Percentiles rank a stretch among this genome's conserved stretches.
Conservation (phyloP, 257 asterid genomes). For the Solanum clarkiae region DNA sequence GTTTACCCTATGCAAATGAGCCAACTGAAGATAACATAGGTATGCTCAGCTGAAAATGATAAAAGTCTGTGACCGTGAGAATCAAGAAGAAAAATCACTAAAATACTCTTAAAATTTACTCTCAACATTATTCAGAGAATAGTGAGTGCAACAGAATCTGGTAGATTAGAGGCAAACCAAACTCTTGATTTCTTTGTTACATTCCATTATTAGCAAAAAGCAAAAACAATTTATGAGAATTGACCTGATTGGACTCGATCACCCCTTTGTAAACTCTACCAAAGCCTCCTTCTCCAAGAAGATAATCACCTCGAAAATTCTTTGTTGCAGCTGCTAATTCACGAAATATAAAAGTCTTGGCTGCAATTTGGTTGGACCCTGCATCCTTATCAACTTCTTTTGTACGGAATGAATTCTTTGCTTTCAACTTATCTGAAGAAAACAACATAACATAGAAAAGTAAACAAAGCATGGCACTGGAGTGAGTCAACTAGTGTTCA, state of each 20-base stretch:
- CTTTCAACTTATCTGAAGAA: conserved; percentile 29
- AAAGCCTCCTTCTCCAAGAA: conserved; percentile 91
- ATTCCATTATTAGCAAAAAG: not conserved
- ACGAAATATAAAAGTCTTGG: conserved; percentile 66
- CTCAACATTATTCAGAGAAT: not conserved
- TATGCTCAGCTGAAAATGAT: not conserved
- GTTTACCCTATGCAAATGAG: not conserved
- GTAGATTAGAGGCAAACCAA: not conserved
- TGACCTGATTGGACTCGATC: conserved; percentile 60
- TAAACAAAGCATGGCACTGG: not conserved
- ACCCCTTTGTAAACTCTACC: conserved; percentile 90
- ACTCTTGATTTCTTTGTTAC: not conserved
- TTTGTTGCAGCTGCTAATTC: conserved; percentile 78
- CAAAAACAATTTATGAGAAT: not conserved
- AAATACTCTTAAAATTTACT: not conserved
- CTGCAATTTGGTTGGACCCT: conserved; percentile 51
- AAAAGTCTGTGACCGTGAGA: not conserved
- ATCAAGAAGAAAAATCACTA: not conserved
- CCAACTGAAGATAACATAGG: not conserved
- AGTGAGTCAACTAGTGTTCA: not conserved
- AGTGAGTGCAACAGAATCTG: not conserved
- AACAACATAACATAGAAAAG: not conserved
- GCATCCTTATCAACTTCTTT: conserved; percentile 37
- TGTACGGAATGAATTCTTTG: conserved; percentile 1
- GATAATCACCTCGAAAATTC: conserved; percentile 56